Conservation (phyloP, 768 basidiomycete species). For the Rhizopogon vinicolor region DNA sequence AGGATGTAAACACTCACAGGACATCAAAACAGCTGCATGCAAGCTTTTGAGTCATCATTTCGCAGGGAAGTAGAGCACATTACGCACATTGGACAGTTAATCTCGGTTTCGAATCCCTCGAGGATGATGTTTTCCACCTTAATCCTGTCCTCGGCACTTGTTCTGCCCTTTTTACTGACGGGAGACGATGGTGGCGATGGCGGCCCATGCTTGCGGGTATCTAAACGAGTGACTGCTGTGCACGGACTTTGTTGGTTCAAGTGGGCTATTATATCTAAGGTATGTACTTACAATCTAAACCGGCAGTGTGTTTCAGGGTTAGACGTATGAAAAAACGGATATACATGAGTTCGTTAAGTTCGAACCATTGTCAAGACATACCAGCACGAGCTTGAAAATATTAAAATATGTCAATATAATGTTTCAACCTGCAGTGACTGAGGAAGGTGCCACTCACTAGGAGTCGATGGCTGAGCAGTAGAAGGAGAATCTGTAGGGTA, state of each 20-base stretch:
- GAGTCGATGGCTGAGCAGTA: background rate
- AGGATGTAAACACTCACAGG: constrained; percentile 41
- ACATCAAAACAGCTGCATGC: constrained; percentile 62
- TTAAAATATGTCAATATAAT: background rate
- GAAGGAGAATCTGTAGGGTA: background rate
- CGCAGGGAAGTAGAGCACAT: background rate
- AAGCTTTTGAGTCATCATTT: background rate
- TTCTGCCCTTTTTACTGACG: constrained; percentile 42
- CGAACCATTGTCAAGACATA: background rate
- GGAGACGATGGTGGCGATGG: constrained; percentile 1
- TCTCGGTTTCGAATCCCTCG: constrained; percentile 54
- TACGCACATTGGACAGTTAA: constrained; percentile 70
- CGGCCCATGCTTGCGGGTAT: constrained; percentile 3
- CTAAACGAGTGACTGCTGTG: background rate
- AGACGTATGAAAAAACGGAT: background rate
- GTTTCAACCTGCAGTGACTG: background rate
- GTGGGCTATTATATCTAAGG: background rate
- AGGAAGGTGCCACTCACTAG: background rate
- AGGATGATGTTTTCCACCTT: constrained; percentile 24
- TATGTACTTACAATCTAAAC: background rate
- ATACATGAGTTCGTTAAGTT: background rate
- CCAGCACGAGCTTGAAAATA: background rate
- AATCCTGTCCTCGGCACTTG: constrained; percentile 22
- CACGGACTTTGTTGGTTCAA: background rate
- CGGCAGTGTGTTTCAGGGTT: background rate